Conservation (phyloP, 1,284 basidiomycete species). For the Thelephora terrestris region DNA sequence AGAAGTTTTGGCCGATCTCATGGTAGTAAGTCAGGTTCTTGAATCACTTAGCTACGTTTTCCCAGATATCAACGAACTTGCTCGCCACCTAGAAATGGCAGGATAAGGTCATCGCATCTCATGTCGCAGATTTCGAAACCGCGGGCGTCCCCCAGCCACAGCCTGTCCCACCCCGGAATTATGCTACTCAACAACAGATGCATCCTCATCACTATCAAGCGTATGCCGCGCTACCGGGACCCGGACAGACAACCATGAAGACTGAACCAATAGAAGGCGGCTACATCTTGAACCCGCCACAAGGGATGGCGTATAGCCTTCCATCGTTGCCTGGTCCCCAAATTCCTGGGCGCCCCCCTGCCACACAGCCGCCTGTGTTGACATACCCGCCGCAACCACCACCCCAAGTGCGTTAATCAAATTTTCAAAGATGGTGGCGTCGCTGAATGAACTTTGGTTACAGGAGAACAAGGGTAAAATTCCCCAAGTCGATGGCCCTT, state of each 20-base stretch:
- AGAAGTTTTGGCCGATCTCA: conserved; percentile 81
- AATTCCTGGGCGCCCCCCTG: conserved; percentile 35
- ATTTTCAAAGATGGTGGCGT: no score
- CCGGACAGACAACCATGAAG: conserved; percentile 42
- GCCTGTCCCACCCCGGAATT: conserved; percentile 14
- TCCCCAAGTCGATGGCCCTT: conserved; percentile 55
- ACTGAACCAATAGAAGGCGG: conserved; percentile 56
- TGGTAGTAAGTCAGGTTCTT: conserved; percentile 55
- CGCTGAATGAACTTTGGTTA: conserved; percentile 14
- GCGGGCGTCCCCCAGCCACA: conserved; percentile 32
- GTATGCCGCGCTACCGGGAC: conserved; percentile 24
- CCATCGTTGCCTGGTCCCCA: conserved; percentile 59
- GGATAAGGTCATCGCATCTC: conserved; percentile 81
- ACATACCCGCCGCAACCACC: conserved; percentile 16
- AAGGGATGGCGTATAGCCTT: conserved; percentile 37
- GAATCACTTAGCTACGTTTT: background rate
- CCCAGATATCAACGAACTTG: background rate
- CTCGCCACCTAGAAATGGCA: conserved; percentile 75
- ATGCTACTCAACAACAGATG: conserved; percentile 14
- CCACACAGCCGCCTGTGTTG: conserved; percentile 30
- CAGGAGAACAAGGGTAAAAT: conserved; percentile 32
- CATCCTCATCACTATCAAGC: conserved; percentile 23
- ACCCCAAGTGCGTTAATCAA: conserved; percentile 14
- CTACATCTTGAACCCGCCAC: conserved; percentile 41
- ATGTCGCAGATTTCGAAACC: conserved; percentile 87